Conservation (phyloP, 1,139 yeast genomes). For the Hanseniaspora gamundiae region DNA sequence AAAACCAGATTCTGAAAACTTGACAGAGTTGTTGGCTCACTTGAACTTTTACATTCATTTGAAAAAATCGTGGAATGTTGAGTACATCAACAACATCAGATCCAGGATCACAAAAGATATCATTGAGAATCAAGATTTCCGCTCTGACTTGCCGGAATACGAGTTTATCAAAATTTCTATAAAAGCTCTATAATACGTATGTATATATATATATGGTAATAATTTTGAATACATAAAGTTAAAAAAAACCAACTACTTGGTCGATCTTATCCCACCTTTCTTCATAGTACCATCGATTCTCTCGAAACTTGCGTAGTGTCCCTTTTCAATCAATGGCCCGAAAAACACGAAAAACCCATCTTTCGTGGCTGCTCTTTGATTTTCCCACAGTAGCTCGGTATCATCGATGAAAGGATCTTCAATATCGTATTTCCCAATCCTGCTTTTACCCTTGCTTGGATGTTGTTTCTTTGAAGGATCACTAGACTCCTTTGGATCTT, state of each 20-base stretch:
- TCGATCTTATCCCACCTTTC: constrained; percentile 22
- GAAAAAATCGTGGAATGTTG: neutral
- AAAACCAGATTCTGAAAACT: neutral
- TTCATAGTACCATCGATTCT: constrained; percentile 31
- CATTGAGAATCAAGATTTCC: neutral
- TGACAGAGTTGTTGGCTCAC: neutral
- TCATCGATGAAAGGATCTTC: constrained; percentile 97
- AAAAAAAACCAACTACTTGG: neutral
- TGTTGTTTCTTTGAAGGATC: constrained; percentile 24
- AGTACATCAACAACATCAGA: neutral
- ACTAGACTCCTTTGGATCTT: constrained; percentile 26
- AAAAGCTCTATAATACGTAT: neutral
- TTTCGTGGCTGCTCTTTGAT: constrained; percentile 80
- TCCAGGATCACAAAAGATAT: neutral
- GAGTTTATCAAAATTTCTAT: neutral
- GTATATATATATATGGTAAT: neutral
- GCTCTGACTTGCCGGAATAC: neutral
- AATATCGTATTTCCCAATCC: constrained; percentile 80
- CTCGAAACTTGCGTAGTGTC: constrained; percentile 31
- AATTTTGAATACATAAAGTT: no score
- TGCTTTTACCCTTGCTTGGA: constrained; percentile 42
- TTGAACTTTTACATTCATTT: constrained; percentile 2
- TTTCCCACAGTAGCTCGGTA: constrained; percentile 84
- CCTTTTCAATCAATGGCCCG: constrained; percentile 81
- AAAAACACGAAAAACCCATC: constrained; percentile 95